Evolutionary conservation across 495 filamentous ascomycete species (phyloP).

Genomic region (Annulohypoxylon nitens): DNA sequence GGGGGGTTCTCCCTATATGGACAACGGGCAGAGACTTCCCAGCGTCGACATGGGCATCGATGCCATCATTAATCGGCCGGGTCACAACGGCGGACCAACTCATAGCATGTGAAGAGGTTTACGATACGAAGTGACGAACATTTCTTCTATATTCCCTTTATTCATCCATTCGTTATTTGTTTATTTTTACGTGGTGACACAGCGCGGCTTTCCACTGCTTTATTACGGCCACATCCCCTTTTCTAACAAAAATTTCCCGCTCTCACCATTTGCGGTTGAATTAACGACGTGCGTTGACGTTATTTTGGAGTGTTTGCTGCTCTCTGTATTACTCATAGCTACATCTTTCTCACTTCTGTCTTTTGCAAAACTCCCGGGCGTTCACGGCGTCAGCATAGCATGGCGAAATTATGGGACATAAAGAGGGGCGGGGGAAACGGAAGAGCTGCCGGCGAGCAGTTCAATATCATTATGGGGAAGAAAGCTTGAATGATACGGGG

Average conservation of each 20-base stretch:
- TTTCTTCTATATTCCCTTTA: background rate
- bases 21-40: conserved; percentile 60
- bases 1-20: conserved; percentile 62
- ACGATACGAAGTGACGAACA: background rate
- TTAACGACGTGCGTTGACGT: conserved; percentile 18
- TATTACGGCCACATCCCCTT: background rate
- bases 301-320: background rate
- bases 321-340: conserved; percentile 23
- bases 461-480: conserved; percentile 21
- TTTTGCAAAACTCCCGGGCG: conserved; percentile 26
- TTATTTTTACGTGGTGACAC: background rate
- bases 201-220: conserved; percentile 10
- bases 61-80: conserved; percentile 65
- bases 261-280: conserved; percentile 9
- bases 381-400: conserved; percentile 47
- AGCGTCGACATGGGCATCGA: conserved; percentile 70
- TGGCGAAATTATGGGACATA: conserved; percentile 36
- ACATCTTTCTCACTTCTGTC: conserved; percentile 4
- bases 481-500: conserved; percentile 7
- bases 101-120: conserved; percentile 35
- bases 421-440: conserved; percentile 30
- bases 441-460: conserved; percentile 41
- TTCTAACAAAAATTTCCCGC: conserved; percentile 15
- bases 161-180: conserved; percentile 19
- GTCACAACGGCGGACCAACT: conserved; percentile 39